phyloP scores from a whole-genome alignment of 495 filamentous ascomycete species.

The Aspergillus incahuasiensis region DNA sequence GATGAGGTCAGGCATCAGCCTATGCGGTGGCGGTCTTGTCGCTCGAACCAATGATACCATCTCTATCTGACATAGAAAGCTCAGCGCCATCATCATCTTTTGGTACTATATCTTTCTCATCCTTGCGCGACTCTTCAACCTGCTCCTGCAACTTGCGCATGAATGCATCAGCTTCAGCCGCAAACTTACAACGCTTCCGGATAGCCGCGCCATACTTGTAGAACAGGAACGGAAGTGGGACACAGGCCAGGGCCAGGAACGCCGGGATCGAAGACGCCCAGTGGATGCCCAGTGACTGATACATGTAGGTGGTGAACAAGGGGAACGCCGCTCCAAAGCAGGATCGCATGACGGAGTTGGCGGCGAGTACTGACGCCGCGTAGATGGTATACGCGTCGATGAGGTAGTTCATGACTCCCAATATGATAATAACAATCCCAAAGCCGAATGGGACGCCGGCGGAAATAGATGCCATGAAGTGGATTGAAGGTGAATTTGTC shows the following conservation, averaged over 20 bases:
- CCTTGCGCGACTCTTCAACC: slow-evolving; percentile 18
- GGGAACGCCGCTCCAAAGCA: slow-evolving; percentile 76
- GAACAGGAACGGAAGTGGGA: slow-evolving; percentile 77
- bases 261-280: slow-evolving; percentile 79
- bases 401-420: slow-evolving; percentile 72
- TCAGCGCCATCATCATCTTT: too few species aligned
- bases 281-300: slow-evolving; percentile 67
- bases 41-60: too few species aligned
- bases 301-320: slow-evolving; percentile 77
- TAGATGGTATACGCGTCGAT: slow-evolving; percentile 78
- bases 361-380: slow-evolving; percentile 73
- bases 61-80: too few species aligned
- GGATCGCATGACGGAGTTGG: slow-evolving; percentile 65
- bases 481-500: slow-evolving; percentile 63
- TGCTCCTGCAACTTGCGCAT: slow-evolving; percentile 31
- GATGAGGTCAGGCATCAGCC: too few species aligned
- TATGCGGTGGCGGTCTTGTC: too few species aligned
- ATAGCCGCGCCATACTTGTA: slow-evolving; percentile 68
- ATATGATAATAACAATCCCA: slow-evolving; percentile 69
- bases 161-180: slow-evolving; percentile 48
- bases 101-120: too few species aligned
- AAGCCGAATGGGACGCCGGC: slow-evolving; percentile 68
- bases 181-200: slow-evolving; percentile 67
- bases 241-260: slow-evolving; percentile 67
- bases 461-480: slow-evolving; percentile 62